Percentiles rank a stretch among this genome's conserved stretches.
These are phyloP conservation scores for Colletotrichum sp. DNA, from an alignment of 2,329 filamentous ascomycete species.

Conservation along the genomic window DNA sequence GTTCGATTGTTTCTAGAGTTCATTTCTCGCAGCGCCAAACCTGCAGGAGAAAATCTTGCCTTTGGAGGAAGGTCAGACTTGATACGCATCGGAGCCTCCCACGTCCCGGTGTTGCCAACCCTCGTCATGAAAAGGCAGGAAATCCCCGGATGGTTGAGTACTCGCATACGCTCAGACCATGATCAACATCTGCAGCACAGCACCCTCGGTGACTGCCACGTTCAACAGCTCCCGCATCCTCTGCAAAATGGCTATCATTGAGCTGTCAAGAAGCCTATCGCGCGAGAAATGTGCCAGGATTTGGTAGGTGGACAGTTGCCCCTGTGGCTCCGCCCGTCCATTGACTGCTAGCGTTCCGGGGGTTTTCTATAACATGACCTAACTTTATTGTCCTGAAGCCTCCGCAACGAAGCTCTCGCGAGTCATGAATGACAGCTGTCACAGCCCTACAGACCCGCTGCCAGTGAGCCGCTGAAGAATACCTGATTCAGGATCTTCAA, in stretches of 20 bases:
- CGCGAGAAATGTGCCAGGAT: neutral
- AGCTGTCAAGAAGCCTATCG: neutral
- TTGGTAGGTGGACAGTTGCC: neutral
- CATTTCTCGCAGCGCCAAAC: neutral
- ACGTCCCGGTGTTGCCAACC: neutral
- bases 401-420: neutral
- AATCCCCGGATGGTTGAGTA: neutral
- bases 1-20: neutral
- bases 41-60: neutral
- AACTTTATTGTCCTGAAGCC: neutral
- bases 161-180: neutral
- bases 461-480: neutral
- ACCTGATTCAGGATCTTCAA: neutral
- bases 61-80: neutral
- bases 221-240: neutral
- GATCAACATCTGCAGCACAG: neutral
- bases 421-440: neutral
- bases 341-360: neutral
- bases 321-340: neutral
- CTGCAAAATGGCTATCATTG: neutral
- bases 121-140: neutral
- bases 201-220: neutral
- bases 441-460: conserved; percentile 7
- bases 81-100: neutral
- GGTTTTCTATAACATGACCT: neutral